phyloP scores from a whole-genome alignment of 2,329 filamentous ascomycete genomes.

The Hypocrella siamensis region DNA sequence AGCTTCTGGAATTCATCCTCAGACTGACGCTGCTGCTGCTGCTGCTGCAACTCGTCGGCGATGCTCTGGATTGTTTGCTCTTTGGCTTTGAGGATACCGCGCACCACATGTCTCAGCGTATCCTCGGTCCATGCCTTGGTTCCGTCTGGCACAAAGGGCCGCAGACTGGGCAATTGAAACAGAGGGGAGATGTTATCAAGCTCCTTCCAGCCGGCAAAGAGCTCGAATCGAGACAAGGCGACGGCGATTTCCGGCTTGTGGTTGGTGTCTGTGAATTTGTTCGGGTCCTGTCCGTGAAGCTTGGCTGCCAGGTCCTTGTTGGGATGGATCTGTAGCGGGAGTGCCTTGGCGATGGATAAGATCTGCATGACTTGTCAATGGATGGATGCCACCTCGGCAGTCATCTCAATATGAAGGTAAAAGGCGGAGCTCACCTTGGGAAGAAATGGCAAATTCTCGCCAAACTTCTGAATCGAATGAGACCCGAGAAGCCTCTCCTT shows the following conservation, averaged over 20 bases:
- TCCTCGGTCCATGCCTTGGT: slow-evolving; percentile 37
- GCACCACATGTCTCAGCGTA: slow-evolving; percentile 20
- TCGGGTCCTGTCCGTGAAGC: slow-evolving; percentile 47
- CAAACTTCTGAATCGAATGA: slow-evolving; percentile 43
- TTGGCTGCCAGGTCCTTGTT: slow-evolving; percentile 50
- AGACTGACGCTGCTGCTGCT: slow-evolving; percentile 6
- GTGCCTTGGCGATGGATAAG: slow-evolving; percentile 58
- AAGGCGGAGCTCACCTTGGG: slow-evolving; percentile 40
- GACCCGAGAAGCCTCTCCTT: slow-evolving; percentile 48
- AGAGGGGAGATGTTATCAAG: slow-evolving; percentile 41
- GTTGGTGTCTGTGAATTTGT: slow-evolving; percentile 54
- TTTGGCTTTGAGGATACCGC: slow-evolving; percentile 3
- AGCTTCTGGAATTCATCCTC: not conserved
- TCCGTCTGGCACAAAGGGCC: slow-evolving; percentile 32
- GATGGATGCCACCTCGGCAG: not conserved
- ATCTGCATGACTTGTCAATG: not conserved
- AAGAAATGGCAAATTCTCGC: slow-evolving; percentile 51
- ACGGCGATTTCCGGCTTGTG: slow-evolving; percentile 72
- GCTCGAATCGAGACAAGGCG: slow-evolving; percentile 55
- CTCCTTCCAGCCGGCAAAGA: slow-evolving; percentile 62
- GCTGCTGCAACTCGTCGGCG: slow-evolving; percentile 14
- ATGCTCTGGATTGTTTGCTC: slow-evolving; percentile 35
- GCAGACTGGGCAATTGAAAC: slow-evolving; percentile 27
- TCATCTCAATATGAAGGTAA: not conserved
- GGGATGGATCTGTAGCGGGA: slow-evolving; percentile 62